Conservation (phyloP, 2,329 filamentous ascomycete genomes). For the Harringtonia aguacate region DNA sequence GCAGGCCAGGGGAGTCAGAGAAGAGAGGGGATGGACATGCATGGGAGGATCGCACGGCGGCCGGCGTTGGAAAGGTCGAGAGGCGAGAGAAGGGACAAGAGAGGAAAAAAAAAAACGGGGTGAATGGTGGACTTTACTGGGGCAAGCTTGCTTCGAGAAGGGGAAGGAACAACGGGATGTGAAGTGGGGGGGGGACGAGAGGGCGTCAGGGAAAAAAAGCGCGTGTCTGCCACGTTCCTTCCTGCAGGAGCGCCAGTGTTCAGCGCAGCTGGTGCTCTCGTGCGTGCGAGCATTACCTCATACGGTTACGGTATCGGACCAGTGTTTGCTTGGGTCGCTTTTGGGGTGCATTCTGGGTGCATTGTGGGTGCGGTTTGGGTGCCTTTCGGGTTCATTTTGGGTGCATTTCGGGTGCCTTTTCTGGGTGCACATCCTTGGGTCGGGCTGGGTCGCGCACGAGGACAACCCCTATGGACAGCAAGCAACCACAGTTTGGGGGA, state of each 20-base stretch:
- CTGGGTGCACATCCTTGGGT: too few relatives aligned
- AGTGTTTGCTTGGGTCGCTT: too few relatives aligned
- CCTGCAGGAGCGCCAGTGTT: background rate
- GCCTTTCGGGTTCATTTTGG: too few relatives aligned
- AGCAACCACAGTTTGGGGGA: too few relatives aligned
- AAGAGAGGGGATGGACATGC: background rate
- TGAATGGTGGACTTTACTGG: background rate
- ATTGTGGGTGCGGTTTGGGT: too few relatives aligned
- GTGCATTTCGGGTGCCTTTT: too few relatives aligned
- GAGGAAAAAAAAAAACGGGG: background rate
- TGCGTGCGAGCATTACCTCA: too few relatives aligned
- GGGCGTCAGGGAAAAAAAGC: conserved; percentile 1
- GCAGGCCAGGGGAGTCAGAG: background rate
- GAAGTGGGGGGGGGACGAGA: background rate
- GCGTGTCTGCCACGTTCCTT: conserved; percentile 8
- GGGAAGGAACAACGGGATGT: conserved; percentile 9
- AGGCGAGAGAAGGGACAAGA: background rate
- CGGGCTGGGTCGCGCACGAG: background rate
- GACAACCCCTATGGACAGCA: too few relatives aligned
- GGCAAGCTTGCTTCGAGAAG: conserved; percentile 10
- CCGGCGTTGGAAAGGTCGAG: background rate
- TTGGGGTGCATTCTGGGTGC: too few relatives aligned
- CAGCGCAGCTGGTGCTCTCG: too few relatives aligned
- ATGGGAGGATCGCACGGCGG: too few relatives aligned
- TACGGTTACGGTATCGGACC: too few relatives aligned